phyloP scores from a whole-genome alignment of 805 yeast genomes.

The Ogataea angusta region DNA sequence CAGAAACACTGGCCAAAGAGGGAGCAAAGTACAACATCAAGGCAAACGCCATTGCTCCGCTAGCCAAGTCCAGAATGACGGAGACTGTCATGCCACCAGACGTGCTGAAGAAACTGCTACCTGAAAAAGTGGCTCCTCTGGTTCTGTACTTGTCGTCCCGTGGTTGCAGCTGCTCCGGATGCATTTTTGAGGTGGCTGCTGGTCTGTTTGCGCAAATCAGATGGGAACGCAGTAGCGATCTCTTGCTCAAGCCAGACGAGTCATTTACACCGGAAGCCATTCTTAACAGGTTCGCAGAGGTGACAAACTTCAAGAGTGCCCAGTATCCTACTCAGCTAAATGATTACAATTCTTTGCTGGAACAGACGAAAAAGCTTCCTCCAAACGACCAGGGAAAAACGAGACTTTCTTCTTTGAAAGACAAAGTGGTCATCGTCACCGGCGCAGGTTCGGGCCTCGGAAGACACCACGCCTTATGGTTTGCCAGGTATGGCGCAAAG shows the following conservation, averaged over 20 bases:
- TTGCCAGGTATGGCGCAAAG: conserved; percentile 90
- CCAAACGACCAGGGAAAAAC: conserved; percentile 52
- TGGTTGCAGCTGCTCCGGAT: conserved; percentile 57
- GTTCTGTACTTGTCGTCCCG: conserved; percentile 79
- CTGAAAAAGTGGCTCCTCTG: conserved; percentile 89
- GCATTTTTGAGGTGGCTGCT: conserved; percentile 90
- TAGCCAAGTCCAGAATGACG: conserved; percentile 96
- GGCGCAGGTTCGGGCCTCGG: conserved; percentile 98
- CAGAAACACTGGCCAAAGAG: conserved; percentile 94
- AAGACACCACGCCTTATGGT: conserved; percentile 77
- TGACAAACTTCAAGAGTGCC: conserved; percentile 56
- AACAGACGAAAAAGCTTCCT: conserved; percentile 49
- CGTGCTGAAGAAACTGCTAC: conserved; percentile 71
- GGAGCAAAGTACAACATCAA: conserved; percentile 81
- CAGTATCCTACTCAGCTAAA: conserved; percentile 71
- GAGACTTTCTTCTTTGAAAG: conserved; percentile 59
- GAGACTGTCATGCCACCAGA: conserved; percentile 86
- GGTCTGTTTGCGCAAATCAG: conserved; percentile 89
- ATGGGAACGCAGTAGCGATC: conserved; percentile 93
- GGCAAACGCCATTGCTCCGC: conserved; percentile 87
- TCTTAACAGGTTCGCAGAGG: conserved; percentile 58
- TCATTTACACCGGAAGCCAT: conserved; percentile 84
- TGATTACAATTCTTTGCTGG: conserved; percentile 63
- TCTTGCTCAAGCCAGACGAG: conserved; percentile 72
- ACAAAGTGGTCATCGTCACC: conserved; percentile 84